These are phyloP conservation scores for Phytophthora podocarpi DNA, from an alignment of 352 stramenopile species.

Conservation along the genomic window DNA sequence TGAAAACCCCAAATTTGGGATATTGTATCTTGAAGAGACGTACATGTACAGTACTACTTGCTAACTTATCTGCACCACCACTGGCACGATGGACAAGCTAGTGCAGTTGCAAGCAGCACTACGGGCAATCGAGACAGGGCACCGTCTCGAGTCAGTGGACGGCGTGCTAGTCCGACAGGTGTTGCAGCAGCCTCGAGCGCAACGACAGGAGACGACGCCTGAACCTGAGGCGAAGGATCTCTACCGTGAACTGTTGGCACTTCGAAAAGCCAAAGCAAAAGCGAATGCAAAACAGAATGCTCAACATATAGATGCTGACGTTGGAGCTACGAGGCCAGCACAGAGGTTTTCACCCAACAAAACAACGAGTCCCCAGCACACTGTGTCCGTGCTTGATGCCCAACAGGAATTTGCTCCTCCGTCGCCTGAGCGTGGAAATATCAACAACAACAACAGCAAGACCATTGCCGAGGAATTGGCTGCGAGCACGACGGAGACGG, in stretches of 20 bases:
- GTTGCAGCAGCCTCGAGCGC: conserved; percentile 33
- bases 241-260: conserved; percentile 46
- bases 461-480: conserved; percentile 6
- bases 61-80: too few species aligned
- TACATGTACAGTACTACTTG: too few species aligned
- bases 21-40: conserved; percentile 15
- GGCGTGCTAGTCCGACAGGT: conserved; percentile 56
- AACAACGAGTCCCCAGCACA: background rate
- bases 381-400: background rate
- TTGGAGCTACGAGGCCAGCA: background rate
- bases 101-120: conserved; percentile 53
- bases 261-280: conserved; percentile 32
- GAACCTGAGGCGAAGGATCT: conserved; percentile 40
- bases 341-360: conserved; percentile 15
- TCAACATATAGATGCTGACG: background rate
- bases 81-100: conserved; percentile 39
- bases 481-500: background rate
- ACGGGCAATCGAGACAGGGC: conserved; percentile 59
- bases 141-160: conserved; percentile 54
- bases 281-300: conserved; percentile 10
- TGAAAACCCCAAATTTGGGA: too few species aligned
- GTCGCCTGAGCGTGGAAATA: conserved; percentile 5
- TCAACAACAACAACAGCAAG: conserved; percentile 3
- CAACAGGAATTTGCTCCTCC: conserved; percentile 1
- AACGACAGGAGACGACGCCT: background rate